These are phyloP conservation scores for Ceratocystis destructans DNA, from an alignment of 2,329 filamentous ascomycete genomes.

Conservation along the genomic window DNA sequence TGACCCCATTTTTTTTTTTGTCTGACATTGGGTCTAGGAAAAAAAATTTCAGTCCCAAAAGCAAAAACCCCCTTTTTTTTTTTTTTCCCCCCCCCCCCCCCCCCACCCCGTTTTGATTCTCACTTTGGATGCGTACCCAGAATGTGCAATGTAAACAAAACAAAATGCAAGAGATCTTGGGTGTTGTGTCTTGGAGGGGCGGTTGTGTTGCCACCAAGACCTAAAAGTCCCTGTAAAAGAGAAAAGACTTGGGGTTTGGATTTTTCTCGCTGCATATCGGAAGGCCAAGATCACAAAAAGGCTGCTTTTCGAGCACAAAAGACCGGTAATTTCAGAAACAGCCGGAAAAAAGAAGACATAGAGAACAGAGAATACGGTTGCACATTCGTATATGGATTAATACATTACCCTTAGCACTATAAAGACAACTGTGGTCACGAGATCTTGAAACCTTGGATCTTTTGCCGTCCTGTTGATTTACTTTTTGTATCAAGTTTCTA, in stretches of 20 bases:
- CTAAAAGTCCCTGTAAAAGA: constrained; percentile 2
- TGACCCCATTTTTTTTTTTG: background rate
- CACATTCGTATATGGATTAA: background rate
- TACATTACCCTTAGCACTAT: background rate
- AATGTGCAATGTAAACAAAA: background rate
- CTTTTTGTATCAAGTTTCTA: background rate
- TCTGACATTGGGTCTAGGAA: background rate
- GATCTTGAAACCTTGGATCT: background rate
- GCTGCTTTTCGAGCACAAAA: background rate
- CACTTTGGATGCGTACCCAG: background rate
- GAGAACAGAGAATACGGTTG: background rate
- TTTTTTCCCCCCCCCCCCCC: background rate
- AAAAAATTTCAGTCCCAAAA: background rate
- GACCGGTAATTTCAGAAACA: background rate
- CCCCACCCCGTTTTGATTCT: background rate
- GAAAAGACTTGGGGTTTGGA: background rate
- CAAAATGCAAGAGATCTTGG: background rate
- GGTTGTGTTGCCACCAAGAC: background rate
- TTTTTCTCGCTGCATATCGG: background rate
- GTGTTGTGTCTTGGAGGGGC: background rate
- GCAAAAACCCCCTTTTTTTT: background rate
- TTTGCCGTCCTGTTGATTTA: background rate
- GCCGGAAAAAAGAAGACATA: background rate
- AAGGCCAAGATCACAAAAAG: constrained; percentile 1
- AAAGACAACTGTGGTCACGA: background rate